Evolutionary conservation across 179 eudicot species (phyloP), one percentile per base, ranked within the genome.

Genomic region (Camellia oleifera): DNA sequence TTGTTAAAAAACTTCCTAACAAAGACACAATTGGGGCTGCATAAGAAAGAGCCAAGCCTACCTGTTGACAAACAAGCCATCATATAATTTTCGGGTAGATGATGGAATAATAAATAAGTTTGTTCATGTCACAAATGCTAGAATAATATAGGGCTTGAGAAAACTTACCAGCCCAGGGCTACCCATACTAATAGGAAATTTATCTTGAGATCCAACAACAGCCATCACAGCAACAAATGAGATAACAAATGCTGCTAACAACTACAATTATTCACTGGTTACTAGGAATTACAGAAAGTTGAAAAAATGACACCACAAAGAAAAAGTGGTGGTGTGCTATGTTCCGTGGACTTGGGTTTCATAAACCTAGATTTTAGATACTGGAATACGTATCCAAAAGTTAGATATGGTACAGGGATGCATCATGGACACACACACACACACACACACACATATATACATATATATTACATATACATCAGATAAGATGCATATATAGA

Each of bases 1-100:
- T 96, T 58, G 98, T 88, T 77, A 96, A 84, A 81, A 92, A 96
- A 81, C 91, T 96, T 81, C 99, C 97, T 54, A 96, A 78, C 82
- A 91, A 85, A 50, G 98, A 88, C 40, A 96, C 99, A 84, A 87
- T 80, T 48, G 99, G 99, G 71, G 99, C 90, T 76, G 99, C 96
- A 86, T 96, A 96, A 66, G 99, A 94, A 65, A 96, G 92, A 66
- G 99, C 98, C 84, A 96, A 82, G 23, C 99, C 99, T 17, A 96
- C 99, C 99, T 96, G 88, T 74, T n/a, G 63, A 74, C 18, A 77
- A 52, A 69, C 60, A 67, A 40, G n/a, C 62, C 72, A 79, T 50
- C 20, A n/a, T 26, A 70, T 48, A 50, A 66, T 50, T 15, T 48
- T 75, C 32, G 78, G 10, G 40, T 45, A 17, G 5, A 32, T 53